phyloP scores from a whole-genome alignment of 306 rosid species.

The Cucurbita maxima region DNA sequence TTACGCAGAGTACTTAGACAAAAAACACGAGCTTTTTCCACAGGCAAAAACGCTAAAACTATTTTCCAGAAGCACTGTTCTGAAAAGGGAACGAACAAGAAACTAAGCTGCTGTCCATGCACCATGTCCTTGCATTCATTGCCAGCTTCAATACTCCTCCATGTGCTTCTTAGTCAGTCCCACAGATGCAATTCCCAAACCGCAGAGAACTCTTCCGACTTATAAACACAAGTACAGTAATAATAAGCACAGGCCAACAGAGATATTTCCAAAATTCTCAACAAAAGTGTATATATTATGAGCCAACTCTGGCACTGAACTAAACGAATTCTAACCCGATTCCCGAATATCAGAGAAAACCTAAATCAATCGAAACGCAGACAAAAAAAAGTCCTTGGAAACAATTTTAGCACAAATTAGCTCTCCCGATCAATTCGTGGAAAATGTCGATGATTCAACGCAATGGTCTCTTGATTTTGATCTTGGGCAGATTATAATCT shows the following conservation, averaged over 20 bases:
- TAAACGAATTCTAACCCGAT: not conserved
- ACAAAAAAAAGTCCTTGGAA: not conserved
- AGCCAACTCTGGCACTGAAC: conserved; percentile 6
- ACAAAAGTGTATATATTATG: not conserved
- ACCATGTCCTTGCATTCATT: conserved; percentile 92
- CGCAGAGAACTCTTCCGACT: conserved; percentile 13
- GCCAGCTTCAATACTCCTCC: conserved; percentile 59
- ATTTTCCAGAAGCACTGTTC: conserved; percentile 48
- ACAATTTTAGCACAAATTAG: conserved; percentile 22
- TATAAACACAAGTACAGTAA: not conserved
- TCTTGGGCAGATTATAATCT: conserved; percentile 22
- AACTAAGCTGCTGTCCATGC: conserved; percentile 94
- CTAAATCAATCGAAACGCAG: not conserved
- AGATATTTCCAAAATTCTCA: not conserved
- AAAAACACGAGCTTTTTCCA: conserved; percentile 28
- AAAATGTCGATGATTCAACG: conserved; percentile 30
- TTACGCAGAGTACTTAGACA: conserved; percentile 55
- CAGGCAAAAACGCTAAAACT: conserved; percentile 26
- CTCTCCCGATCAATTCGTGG: conserved; percentile 22
- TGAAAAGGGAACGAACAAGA: conserved; percentile 64
- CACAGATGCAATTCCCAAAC: conserved; percentile 17
- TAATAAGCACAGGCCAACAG: conserved; percentile 1
- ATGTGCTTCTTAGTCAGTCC: conserved; percentile 34
- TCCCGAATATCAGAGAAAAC: not conserved
- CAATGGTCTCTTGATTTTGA: conserved; percentile 23